Percentiles rank a stretch among this genome's conserved stretches.
Conservation (phyloP, 169 alveolate species). For the Babesia divergens region DNA sequence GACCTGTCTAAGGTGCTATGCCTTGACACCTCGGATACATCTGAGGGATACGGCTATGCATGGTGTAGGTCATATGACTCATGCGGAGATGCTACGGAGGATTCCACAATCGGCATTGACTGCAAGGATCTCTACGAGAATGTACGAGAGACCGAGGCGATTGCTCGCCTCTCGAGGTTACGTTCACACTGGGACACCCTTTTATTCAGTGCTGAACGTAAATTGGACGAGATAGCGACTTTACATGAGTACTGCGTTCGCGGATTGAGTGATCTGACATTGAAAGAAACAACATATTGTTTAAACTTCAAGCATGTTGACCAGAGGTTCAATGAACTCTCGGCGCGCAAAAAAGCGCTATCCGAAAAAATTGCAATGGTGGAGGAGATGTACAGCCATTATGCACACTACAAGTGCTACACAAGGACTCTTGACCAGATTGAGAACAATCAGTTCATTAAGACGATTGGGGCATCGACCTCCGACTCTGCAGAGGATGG, state of each 20-base stretch:
- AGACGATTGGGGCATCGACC: background rate
- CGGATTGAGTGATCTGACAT: constrained; percentile 26
- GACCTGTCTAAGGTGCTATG: constrained; percentile 48
- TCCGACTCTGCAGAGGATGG: background rate
- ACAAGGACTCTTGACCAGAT: constrained; percentile 12
- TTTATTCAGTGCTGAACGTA: background rate
- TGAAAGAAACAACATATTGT: constrained; percentile 21
- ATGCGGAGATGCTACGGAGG: background rate
- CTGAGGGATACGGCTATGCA: constrained; percentile 1
- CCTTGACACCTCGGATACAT: background rate
- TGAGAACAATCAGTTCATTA: constrained; percentile 21
- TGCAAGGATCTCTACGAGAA: background rate
- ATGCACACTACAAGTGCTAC: constrained; percentile 22
- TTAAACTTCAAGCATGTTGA: constrained; percentile 43
- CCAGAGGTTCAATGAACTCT: constrained; percentile 42
- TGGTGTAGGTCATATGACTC: background rate
- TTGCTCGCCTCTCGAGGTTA: background rate
- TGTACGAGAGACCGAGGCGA: background rate
- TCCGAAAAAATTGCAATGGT: constrained; percentile 15
- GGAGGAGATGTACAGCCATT: constrained; percentile 41
- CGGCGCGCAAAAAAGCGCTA: constrained; percentile 16
- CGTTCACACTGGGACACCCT: constrained; percentile 12
- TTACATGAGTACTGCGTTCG: constrained; percentile 26
- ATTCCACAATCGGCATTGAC: background rate
- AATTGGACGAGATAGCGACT: background rate